phyloP scores from a whole-genome alignment of 2,329 filamentous ascomycete genomes.

The Volutella citrinella region DNA sequence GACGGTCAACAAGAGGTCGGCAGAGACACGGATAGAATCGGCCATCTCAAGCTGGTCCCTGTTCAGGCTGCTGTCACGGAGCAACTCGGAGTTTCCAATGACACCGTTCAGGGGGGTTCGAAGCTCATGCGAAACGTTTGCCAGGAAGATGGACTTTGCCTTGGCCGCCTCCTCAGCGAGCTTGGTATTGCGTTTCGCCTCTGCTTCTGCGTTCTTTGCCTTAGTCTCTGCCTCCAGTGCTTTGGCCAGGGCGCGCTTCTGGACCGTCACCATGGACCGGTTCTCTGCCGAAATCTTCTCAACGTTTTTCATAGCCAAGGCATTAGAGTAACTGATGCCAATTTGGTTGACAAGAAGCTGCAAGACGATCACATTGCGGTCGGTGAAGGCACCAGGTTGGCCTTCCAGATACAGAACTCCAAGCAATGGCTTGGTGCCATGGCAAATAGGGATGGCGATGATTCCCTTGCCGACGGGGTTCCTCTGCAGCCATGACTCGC shows the following conservation, averaged over 20 bases:
- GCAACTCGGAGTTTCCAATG: slow-evolving; percentile 81
- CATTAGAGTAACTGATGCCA: slow-evolving; percentile 68
- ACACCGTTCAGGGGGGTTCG: slow-evolving; percentile 83
- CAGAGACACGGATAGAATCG: slow-evolving; percentile 81
- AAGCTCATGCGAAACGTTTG: slow-evolving; percentile 78
- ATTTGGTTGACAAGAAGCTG: slow-evolving; percentile 78
- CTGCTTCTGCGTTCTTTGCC: slow-evolving; percentile 71
- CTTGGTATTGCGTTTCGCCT: slow-evolving; percentile 75
- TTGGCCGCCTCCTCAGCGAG: slow-evolving; percentile 80
- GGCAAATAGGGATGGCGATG: slow-evolving; percentile 76
- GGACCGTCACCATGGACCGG: slow-evolving; percentile 72
- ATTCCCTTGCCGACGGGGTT: slow-evolving; percentile 71
- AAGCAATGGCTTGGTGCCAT: slow-evolving; percentile 67
- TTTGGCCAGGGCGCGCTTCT: slow-evolving; percentile 70
- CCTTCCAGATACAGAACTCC: slow-evolving; percentile 76
- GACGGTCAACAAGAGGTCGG: slow-evolving; percentile 82
- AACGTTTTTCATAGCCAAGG: slow-evolving; percentile 64
- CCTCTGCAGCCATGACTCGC: slow-evolving; percentile 62
- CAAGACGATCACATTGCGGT: slow-evolving; percentile 65
- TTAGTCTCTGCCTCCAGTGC: slow-evolving; percentile 72
- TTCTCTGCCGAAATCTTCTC: slow-evolving; percentile 78
- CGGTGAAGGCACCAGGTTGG: slow-evolving; percentile 72
- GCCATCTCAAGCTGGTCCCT: slow-evolving; percentile 80
- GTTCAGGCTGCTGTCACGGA: slow-evolving; percentile 72
- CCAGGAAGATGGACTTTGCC: slow-evolving; percentile 77